Evolutionary conservation across 2,329 filamentous ascomycete genomes (phyloP).

Genomic region (Geosmithia flava): DNA sequence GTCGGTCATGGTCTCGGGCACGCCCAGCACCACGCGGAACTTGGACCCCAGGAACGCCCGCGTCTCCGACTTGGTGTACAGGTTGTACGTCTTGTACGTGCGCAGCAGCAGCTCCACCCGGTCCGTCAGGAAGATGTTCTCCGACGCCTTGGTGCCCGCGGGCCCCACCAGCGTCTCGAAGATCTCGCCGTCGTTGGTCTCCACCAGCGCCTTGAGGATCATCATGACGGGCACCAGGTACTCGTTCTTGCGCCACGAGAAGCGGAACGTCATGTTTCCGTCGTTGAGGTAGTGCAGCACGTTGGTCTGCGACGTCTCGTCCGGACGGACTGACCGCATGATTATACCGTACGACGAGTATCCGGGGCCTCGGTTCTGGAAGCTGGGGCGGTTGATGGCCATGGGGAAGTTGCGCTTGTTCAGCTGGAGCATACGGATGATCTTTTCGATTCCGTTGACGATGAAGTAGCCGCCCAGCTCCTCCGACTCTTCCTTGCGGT

Average conservation of each 20-base stretch:
- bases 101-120: conserved; percentile 83
- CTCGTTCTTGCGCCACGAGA: conserved; percentile 96
- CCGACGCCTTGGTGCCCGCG: conserved; percentile 60
- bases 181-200: conserved; percentile 94
- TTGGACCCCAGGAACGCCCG: conserved; percentile 80
- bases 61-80: conserved; percentile 74
- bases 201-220: conserved; percentile 86
- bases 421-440: conserved; percentile 84
- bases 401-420: conserved; percentile 89
- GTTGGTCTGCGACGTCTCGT: conserved; percentile 96
- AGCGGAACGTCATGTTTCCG: conserved; percentile 92
- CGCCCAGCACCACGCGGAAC: conserved; percentile 77
- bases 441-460: conserved; percentile 94
- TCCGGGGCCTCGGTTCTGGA: conserved; percentile 71
- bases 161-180: conserved; percentile 85
- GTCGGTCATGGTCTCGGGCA: conserved; percentile 73
- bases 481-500: conserved; percentile 87
- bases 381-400: conserved; percentile 85
- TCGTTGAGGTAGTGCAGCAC: conserved; percentile 92
- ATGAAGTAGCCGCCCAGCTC: conserved; percentile 96
- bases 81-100: conserved; percentile 82
- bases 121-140: conserved; percentile 90
- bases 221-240: conserved; percentile 94
- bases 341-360: conserved; percentile 90
- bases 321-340: conserved; percentile 84